Conservation (phyloP, 2,329 filamentous ascomycete genomes). For the Claviceps purpurea region DNA sequence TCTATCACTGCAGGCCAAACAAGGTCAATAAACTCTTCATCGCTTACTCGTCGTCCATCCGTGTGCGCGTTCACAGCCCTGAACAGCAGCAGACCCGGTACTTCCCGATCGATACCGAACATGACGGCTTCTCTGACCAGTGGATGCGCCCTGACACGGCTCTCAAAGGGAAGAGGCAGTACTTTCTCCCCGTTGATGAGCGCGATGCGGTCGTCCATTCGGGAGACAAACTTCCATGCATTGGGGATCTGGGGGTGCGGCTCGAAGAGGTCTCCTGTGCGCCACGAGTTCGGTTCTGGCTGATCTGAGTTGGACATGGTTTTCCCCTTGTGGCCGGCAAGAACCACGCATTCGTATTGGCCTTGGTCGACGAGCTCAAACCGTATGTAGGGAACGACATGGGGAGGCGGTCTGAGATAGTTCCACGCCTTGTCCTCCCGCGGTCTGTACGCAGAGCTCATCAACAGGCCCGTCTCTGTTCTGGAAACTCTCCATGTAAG, state of each 20-base stretch:
- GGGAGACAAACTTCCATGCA: conserved; percentile 49
- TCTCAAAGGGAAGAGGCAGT: conserved; percentile 49
- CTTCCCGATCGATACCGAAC: conserved; percentile 44
- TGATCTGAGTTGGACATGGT: conserved; percentile 38
- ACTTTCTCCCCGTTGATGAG: conserved; percentile 57
- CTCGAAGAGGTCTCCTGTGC: conserved; percentile 50
- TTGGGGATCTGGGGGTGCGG: conserved; percentile 34
- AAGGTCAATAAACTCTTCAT: conserved; percentile 11
- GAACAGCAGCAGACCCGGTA: conserved; percentile 35
- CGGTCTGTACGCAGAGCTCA: conserved; percentile 41
- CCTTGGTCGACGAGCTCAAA: neutral
- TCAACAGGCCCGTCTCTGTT: conserved; percentile 48
- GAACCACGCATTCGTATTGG: conserved; percentile 42
- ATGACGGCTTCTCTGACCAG: conserved; percentile 36
- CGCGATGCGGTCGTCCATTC: conserved; percentile 48
- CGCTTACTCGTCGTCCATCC: neutral
- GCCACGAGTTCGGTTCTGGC: conserved; percentile 41
- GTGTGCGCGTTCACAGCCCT: neutral
- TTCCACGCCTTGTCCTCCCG: conserved; percentile 45
- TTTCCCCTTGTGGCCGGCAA: conserved; percentile 41
- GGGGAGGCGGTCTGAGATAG: conserved; percentile 30
- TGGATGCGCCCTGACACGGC: conserved; percentile 28
- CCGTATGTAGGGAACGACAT: neutral
- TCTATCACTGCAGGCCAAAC: conserved; percentile 22
- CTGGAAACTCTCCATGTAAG: conserved; percentile 5